These are phyloP conservation scores for Paecilomyces sp. DNA, from an alignment of 2,329 filamentous ascomycete species.

Conservation along the genomic window DNA sequence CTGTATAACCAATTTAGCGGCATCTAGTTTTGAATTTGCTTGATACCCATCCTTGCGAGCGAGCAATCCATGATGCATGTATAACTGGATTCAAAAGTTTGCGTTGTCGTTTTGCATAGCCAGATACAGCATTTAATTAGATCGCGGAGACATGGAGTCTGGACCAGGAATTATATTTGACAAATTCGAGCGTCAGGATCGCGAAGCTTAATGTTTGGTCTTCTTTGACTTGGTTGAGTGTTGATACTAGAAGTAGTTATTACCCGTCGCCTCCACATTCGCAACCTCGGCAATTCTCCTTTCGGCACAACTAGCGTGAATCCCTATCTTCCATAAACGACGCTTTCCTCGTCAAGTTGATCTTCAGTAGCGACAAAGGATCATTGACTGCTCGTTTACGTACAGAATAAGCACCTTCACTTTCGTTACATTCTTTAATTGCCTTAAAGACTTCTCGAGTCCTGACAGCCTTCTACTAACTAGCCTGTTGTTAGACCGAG, in stretches of 20 bases:
- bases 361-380: background rate
- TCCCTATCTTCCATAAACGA: background rate
- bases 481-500: too few species aligned
- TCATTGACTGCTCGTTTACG: background rate
- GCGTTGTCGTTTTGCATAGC: background rate
- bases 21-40: background rate
- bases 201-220: background rate
- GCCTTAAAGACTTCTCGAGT: background rate
- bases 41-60: background rate
- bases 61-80: background rate
- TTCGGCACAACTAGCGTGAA: background rate
- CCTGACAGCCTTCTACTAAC: too few species aligned
- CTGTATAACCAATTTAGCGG: constrained; percentile 6
- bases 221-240: background rate
- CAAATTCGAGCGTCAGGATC: background rate
- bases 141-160: background rate
- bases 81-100: background rate
- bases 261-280: background rate
- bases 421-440: background rate
- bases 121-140: background rate
- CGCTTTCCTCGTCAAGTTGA: background rate
- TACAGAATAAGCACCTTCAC: background rate
- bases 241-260: background rate
- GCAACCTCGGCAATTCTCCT: background rate
- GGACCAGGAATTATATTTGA: background rate